Evolutionary conservation across 1,139 yeast genomes (phyloP).

Genomic region (Casaregolazyma suthepensis): DNA sequence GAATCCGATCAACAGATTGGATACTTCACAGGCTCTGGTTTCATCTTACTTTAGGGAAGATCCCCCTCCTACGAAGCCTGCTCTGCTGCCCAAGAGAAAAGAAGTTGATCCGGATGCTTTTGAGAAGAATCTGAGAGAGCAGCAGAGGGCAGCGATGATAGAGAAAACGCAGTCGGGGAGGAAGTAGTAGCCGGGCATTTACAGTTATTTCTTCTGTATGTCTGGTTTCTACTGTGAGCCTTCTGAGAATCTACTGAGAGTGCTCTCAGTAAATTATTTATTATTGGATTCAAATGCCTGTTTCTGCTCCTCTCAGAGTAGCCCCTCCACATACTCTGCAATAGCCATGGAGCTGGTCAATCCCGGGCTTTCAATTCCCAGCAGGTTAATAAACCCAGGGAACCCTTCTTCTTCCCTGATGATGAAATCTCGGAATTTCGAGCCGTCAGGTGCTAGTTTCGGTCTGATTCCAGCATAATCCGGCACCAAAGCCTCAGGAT

Average conservation of each 20-base stretch:
- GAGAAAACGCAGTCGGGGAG: constrained; percentile 18
- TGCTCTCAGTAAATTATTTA: too few relatives aligned
- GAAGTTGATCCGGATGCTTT: constrained; percentile 19
- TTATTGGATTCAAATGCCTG: not conserved
- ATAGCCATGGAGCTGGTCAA: constrained; percentile 77
- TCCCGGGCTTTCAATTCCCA: constrained; percentile 91
- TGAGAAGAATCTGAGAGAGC: constrained; percentile 20
- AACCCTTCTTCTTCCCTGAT: constrained; percentile 60
- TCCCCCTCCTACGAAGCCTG: constrained; percentile 75
- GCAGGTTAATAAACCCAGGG: constrained; percentile 71
- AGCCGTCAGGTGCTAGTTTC: constrained; percentile 46
- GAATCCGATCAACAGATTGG: constrained; percentile 72
- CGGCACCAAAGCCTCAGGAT: constrained; percentile 48
- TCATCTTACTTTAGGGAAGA: constrained; percentile 65
- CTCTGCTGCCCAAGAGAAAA: constrained; percentile 51
- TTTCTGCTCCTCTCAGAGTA: constrained; percentile 27
- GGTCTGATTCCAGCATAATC: constrained; percentile 83
- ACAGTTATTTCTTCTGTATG: not conserved
- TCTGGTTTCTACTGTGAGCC: too few relatives aligned
- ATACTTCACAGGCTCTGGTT: constrained; percentile 57
- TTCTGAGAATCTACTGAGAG: too few relatives aligned
- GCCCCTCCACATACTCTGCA: constrained; percentile 57
- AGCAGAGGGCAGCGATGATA: constrained; percentile 24
- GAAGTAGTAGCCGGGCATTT: not conserved
- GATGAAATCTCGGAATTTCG: constrained; percentile 62